phyloP scores from a whole-genome alignment of 208 protist species.

The Leishmania tropica region DNA sequence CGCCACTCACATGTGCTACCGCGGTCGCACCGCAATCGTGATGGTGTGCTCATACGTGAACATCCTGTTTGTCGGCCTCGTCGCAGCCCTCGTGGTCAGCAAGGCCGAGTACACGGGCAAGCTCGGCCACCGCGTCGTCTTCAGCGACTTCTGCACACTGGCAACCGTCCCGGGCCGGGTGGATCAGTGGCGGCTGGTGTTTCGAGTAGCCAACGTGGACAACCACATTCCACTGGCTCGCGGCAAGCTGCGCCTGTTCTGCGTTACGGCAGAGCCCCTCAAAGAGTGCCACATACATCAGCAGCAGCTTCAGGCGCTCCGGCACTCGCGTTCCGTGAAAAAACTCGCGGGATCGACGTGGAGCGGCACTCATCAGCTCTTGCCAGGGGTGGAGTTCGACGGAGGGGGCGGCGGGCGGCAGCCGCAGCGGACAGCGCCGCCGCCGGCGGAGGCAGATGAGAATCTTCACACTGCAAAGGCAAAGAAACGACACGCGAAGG shows the following conservation, averaged over 20 bases:
- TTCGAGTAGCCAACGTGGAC: constrained; percentile 83
- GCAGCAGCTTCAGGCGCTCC: constrained; percentile 33
- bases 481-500: background rate
- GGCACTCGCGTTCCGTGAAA: background rate
- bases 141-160: constrained; percentile 82
- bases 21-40: constrained; percentile 70
- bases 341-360: constrained; percentile 2
- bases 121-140: constrained; percentile 76
- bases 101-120: constrained; percentile 76
- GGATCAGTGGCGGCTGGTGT: constrained; percentile 58
- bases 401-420: background rate
- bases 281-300: constrained; percentile 45
- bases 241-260: constrained; percentile 73
- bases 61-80: constrained; percentile 85
- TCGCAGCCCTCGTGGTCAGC: constrained; percentile 82
- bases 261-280: constrained; percentile 57
- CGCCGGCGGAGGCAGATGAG: background rate
- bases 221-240: constrained; percentile 60
- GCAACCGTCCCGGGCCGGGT: constrained; percentile 41
- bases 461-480: background rate
- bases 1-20: constrained; percentile 65
- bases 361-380: constrained; percentile 8
- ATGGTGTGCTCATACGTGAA: constrained; percentile 81
- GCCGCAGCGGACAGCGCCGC: background rate
- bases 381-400: background rate